phyloP scores from a whole-genome alignment of 2,329 filamentous ascomycete species.

The Fusarium sp. region DNA sequence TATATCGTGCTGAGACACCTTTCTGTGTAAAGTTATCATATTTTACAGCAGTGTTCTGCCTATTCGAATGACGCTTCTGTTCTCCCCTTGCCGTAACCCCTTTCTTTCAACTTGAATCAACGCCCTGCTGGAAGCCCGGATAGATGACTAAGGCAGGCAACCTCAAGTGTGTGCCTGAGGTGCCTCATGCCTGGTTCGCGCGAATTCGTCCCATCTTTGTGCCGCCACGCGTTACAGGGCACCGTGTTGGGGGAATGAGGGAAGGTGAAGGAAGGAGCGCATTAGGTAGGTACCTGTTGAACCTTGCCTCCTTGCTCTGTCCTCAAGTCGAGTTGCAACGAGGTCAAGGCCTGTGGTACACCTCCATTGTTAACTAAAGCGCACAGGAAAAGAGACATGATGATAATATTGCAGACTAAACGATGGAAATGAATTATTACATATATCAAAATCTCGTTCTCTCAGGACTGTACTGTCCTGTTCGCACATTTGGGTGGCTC shows the following conservation, averaged over 20 bases:
- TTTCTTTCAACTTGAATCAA: background rate
- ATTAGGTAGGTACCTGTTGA: background rate
- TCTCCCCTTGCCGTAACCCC: background rate
- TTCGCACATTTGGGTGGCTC: background rate
- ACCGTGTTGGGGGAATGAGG: background rate
- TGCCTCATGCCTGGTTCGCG: background rate
- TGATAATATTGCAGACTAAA: background rate
- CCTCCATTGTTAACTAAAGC: background rate
- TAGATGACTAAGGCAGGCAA: slow-evolving; percentile 6
- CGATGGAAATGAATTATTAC: background rate
- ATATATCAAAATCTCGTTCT: background rate
- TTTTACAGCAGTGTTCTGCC: background rate
- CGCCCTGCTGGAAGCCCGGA: background rate
- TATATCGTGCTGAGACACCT: background rate
- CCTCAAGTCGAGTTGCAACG: background rate
- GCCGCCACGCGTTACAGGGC: background rate
- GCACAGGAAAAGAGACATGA: background rate
- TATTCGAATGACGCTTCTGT: background rate
- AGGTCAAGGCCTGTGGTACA: background rate
- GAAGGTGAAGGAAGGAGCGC: background rate
- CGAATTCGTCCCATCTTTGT: slow-evolving; percentile 2
- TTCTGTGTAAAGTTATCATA: background rate
- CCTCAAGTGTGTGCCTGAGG: background rate
- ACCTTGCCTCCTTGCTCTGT: background rate
- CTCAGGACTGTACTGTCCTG: background rate